Evolutionary conservation across 2,329 filamentous ascomycete genomes (phyloP).

Genomic region (Lasiodiplodia citricola): DNA sequence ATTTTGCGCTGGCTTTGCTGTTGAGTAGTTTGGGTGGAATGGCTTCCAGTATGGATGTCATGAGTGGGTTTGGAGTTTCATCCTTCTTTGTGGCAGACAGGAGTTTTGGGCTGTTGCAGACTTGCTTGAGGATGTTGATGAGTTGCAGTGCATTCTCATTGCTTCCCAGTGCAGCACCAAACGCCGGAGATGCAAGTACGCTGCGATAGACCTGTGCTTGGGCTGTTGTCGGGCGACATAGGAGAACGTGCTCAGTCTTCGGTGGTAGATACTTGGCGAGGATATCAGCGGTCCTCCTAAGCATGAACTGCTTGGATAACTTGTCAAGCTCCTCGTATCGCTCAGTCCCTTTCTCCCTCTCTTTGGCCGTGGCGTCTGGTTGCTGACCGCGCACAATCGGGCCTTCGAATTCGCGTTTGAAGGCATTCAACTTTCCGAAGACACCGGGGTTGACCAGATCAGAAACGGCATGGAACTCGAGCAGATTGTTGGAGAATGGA

Average conservation of each 20-base stretch:
- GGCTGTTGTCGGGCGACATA: slow-evolving; percentile 66
- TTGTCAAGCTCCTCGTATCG: slow-evolving; percentile 65
- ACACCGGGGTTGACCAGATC: slow-evolving; percentile 72
- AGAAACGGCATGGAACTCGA: slow-evolving; percentile 70
- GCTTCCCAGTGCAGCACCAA: slow-evolving; percentile 66
- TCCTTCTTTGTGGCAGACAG: slow-evolving; percentile 53
- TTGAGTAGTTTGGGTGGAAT: slow-evolving; percentile 63
- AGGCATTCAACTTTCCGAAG: slow-evolving; percentile 65
- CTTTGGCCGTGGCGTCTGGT: slow-evolving; percentile 64
- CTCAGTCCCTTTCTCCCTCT: slow-evolving; percentile 68
- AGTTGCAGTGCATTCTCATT: slow-evolving; percentile 69
- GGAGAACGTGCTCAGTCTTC: slow-evolving; percentile 71
- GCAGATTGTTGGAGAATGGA: slow-evolving; percentile 71
- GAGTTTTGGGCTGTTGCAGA: slow-evolving; percentile 73
- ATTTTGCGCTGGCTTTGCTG: slow-evolving; percentile 66
- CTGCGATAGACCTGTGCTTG: slow-evolving; percentile 67
- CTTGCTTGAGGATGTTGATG: slow-evolving; percentile 74
- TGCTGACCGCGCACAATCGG: slow-evolving; percentile 69
- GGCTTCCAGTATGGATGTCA: slow-evolving; percentile 51
- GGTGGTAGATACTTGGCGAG: slow-evolving; percentile 68
- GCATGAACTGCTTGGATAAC: slow-evolving; percentile 68
- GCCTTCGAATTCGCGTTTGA: slow-evolving; percentile 68
- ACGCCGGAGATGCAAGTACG: slow-evolving; percentile 68
- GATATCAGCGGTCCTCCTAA: slow-evolving; percentile 70
- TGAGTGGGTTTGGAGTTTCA: slow-evolving; percentile 53